Evolutionary conservation across 805 yeast species (phyloP).

Genomic region (Middelhovenomyces tepae): DNA sequence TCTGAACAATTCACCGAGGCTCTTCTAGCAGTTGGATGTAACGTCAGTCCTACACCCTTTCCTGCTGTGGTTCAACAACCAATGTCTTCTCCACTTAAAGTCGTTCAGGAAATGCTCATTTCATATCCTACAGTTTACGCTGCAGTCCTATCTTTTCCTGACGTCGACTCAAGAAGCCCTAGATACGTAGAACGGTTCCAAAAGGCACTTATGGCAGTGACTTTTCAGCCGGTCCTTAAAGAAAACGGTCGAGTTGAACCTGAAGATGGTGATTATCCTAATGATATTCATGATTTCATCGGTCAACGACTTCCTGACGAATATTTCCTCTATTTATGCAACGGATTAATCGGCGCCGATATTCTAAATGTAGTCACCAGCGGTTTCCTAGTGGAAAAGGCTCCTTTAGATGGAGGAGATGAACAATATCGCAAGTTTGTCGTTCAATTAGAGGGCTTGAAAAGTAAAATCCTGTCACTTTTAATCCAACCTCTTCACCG

Average conservation of each 20-base stretch:
- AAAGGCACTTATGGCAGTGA: conserved; percentile 60
- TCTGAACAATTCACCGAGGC: conserved; percentile 67
- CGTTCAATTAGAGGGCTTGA: conserved; percentile 31
- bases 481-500: conserved; percentile 69
- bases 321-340: conserved; percentile 66
- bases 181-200: conserved; percentile 42
- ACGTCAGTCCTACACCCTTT: conserved; percentile 57
- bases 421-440: conserved; percentile 48
- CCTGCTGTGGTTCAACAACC: conserved; percentile 32
- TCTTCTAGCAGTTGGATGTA: conserved; percentile 71
- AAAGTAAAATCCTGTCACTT: conserved; percentile 56
- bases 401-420: conserved; percentile 57
- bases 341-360: conserved; percentile 62
- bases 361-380: conserved; percentile 58
- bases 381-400: conserved; percentile 52
- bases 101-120: conserved; percentile 23
- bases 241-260: conserved; percentile 61
- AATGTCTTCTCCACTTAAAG: conserved; percentile 16
- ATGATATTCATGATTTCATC: conserved; percentile 71
- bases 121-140: conserved; percentile 24
- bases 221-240: conserved; percentile 66
- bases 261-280: conserved; percentile 50
- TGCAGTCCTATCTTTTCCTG: conserved; percentile 21
- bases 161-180: conserved; percentile 9
- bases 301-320: conserved; percentile 85